Percentiles rank a stretch among this genome's conserved stretches.
These are phyloP conservation scores for Voacanga thouarsii DNA, from an alignment of 257 asterid genomes.

Conservation along the genomic window DNA sequence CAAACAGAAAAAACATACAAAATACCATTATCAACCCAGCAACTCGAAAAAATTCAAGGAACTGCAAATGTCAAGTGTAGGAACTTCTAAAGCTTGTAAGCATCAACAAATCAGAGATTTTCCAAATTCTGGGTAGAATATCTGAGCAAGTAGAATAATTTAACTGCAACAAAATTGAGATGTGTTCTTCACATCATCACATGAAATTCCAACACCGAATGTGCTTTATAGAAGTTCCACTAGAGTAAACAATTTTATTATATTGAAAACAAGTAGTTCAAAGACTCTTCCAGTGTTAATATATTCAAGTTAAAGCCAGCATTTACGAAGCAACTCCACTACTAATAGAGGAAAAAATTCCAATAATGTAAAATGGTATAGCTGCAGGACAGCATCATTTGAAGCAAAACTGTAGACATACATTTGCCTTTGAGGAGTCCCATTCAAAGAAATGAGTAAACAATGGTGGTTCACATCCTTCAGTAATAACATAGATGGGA, in stretches of 20 bases:
- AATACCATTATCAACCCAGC: not conserved
- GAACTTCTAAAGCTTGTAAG: not conserved
- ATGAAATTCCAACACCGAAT: not conserved
- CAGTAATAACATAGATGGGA: slow-evolving; percentile 65
- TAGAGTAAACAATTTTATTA: not conserved
- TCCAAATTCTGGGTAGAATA: not conserved
- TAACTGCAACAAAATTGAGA: not conserved
- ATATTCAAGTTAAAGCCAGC: not conserved
- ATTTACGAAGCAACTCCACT: not conserved
- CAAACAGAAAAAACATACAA: not conserved
- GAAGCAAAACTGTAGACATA: slow-evolving; percentile 26
- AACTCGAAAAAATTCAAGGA: not conserved
- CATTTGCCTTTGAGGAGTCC: slow-evolving; percentile 67
- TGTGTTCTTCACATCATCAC: not conserved
- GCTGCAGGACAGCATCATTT: not conserved
- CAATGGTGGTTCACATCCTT: slow-evolving; percentile 76
- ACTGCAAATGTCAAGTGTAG: not conserved
- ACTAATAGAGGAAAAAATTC: not conserved
- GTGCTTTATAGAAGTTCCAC: not conserved
- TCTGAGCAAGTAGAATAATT: not conserved
- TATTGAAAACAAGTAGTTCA: not conserved
- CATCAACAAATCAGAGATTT: not conserved
- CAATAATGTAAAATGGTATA: not conserved
- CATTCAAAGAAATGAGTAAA: slow-evolving; percentile 79
- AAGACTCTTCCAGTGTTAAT: not conserved